These are phyloP conservation scores for Lecanosticta acicola DNA, from an alignment of 2,329 filamentous ascomycete genomes.

Conservation along the genomic window DNA sequence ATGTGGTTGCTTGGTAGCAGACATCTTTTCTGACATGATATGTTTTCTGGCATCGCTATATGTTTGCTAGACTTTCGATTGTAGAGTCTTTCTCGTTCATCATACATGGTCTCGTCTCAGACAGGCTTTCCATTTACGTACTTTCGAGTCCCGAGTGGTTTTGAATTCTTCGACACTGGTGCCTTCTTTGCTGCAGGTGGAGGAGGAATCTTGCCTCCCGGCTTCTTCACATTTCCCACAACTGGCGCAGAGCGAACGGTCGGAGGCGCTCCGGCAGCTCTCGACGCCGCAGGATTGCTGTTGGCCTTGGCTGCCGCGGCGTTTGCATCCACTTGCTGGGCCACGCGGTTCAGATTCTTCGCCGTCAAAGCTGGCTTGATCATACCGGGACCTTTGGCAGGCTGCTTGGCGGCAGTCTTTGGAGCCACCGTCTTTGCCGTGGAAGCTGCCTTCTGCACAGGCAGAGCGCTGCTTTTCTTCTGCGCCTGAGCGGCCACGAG, in stretches of 20 bases:
- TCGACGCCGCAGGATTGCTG: neutral
- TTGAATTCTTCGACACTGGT: constrained; percentile 16
- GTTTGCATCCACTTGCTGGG: neutral
- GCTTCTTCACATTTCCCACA: constrained; percentile 9
- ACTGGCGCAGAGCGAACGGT: constrained; percentile 11
- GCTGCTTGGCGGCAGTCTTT: neutral
- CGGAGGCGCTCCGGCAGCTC: constrained; percentile 2
- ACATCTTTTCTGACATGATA: no score
- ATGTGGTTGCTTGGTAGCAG: no score
- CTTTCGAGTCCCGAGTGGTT: constrained; percentile 26
- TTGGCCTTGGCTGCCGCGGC: neutral
- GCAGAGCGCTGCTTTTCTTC: constrained; percentile 23
- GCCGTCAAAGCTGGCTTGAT: constrained; percentile 6
- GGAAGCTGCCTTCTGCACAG: constrained; percentile 18
- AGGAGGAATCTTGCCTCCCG: constrained; percentile 4
- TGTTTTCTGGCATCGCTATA: neutral
- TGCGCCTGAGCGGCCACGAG: constrained; percentile 26
- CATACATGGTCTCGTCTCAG: neutral
- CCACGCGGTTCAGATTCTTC: neutral
- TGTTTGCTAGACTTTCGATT: neutral
- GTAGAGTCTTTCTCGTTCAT: neutral
- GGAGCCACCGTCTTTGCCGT: neutral
- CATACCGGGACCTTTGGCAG: neutral
- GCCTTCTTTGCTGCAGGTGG: constrained; percentile 13
- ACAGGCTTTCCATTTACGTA: constrained; percentile 12